phyloP scores from a whole-genome alignment of 805 yeast genomes.

The Candida takata region DNA sequence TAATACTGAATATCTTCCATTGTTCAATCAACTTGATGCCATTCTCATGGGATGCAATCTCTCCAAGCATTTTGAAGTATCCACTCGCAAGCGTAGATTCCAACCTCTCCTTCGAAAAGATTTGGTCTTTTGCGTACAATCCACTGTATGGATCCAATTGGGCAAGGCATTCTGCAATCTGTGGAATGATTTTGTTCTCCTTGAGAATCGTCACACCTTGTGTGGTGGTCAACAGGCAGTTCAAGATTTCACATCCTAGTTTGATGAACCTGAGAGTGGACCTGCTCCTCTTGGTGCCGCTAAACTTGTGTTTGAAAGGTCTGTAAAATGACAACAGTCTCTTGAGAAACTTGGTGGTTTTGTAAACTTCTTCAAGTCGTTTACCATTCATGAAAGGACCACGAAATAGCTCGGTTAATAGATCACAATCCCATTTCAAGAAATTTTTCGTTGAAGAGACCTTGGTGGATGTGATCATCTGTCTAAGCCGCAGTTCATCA shows the following conservation, averaged over 20 bases:
- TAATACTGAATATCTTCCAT: constrained; percentile 79
- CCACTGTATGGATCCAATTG: constrained; percentile 80
- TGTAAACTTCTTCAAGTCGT: constrained; percentile 68
- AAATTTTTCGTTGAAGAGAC: constrained; percentile 75
- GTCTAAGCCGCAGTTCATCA: constrained; percentile 64
- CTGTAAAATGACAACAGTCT: constrained; percentile 79
- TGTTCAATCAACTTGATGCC: constrained; percentile 69
- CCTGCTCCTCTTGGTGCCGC: constrained; percentile 43
- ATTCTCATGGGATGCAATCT: constrained; percentile 46
- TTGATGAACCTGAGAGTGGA: constrained; percentile 50
- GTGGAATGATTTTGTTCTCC: constrained; percentile 76
- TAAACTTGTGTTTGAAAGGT: constrained; percentile 83
- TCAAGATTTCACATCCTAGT: constrained; percentile 72
- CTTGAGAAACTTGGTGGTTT: constrained; percentile 79
- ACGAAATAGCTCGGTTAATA: constrained; percentile 60
- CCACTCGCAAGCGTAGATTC: constrained; percentile 65
- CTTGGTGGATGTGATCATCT: constrained; percentile 57
- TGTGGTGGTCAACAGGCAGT: constrained; percentile 49
- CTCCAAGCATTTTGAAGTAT: constrained; percentile 73
- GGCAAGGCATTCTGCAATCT: constrained; percentile 82
- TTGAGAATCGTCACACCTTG: constrained; percentile 63
- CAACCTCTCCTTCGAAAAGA: constrained; percentile 55
- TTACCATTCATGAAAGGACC: constrained; percentile 76
- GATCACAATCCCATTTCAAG: constrained; percentile 83
- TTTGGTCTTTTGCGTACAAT: constrained; percentile 62